A percentile compares a stretch with the other conserved stretches of the same genome.
Evolutionary conservation across 805 yeast genomes (phyloP).

Genomic region (Wickerhamiella azyma): DNA sequence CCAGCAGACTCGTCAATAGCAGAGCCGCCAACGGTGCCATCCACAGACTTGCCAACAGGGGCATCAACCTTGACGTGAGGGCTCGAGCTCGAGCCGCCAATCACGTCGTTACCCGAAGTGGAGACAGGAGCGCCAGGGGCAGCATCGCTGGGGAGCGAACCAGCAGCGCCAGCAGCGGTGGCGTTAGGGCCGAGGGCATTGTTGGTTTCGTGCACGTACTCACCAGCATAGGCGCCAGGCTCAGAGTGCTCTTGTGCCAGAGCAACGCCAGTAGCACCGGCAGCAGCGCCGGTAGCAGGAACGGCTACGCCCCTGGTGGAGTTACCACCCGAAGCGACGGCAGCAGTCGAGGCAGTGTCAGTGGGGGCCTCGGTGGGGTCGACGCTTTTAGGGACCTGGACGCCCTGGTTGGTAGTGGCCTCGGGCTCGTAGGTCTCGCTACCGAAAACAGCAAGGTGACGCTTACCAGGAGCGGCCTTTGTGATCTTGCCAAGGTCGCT

Average conservation of each 20-base stretch:
- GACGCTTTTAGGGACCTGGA: neutral
- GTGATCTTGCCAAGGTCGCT: conserved; percentile 61
- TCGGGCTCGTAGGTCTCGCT: neutral
- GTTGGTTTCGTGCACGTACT: neutral
- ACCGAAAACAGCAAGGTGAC: conserved; percentile 9
- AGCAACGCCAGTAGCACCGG: conserved; percentile 7
- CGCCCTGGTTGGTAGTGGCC: neutral
- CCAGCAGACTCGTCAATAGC: too few species aligned
- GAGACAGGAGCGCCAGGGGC: neutral
- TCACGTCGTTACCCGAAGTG: conserved; percentile 1
- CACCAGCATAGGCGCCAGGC: neutral
- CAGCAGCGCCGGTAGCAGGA: neutral
- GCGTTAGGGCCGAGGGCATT: neutral
- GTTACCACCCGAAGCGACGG: neutral
- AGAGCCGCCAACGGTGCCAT: too few species aligned
- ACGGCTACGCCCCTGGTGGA: conserved; percentile 1
- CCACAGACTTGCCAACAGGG: conserved; percentile 10
- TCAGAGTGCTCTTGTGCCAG: neutral
- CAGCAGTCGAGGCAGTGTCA: conserved; percentile 4
- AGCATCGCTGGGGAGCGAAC: neutral
- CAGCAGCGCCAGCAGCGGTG: neutral
- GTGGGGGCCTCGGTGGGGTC: neutral
- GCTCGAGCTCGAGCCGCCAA: neutral
- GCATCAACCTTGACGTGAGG: conserved; percentile 4
- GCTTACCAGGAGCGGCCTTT: conserved; percentile 35